Base-by-base conservation (phyloP, 768 basidiomycete genomes). In the Phanerochaete carnosa region DNA sequence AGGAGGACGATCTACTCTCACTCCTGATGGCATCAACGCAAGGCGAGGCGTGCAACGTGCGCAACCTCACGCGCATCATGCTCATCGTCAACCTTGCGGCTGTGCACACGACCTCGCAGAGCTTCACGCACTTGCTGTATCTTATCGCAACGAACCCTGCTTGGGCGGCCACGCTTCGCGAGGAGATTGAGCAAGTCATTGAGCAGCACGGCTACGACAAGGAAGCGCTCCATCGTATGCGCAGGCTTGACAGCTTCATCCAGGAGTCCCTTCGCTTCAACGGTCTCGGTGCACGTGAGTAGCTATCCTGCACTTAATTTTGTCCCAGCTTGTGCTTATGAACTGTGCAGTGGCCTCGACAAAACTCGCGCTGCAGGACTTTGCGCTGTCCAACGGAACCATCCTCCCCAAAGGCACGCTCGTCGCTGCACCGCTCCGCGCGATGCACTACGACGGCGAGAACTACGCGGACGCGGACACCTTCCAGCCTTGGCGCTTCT, bases 191-290 rank as follows among this genome's bases (percentile, higher is more conserved):
- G 37, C 53, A 49, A 2, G 66, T 69, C 45, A 39, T 73, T 2
- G 50, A 35, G 19, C 58, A 66, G n/a, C 64, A 73, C 15, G 55
- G 49, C 52, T 66, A 58, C 74, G 66, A 70, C 9, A 74, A 73
- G 58, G 59, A 54, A 5, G 66, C 70, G 2, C 60, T 75, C 43
- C 62, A 55, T 4, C 68, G 66, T 47, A 72, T 75, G 74, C 62
- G 60, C 50, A 74, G 71, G 56, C 33, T 75, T n/a, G 75, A 76
- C 60, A 75, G 74, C 57, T 73, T 76, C 62, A 54, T 76, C 39
- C 67, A 65, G 54, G 75, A 76, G 60, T 67, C 64, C 2, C 66
- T 65, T 57, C 64, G 74, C 2, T 4, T 69, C 6, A 64, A 68
- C 51, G 67, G 67, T 5, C 11, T 72, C 16, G 67, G 62, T 33